Conservation (phyloP, 306 rosid genomes). For the Cucumis cinereus region DNA sequence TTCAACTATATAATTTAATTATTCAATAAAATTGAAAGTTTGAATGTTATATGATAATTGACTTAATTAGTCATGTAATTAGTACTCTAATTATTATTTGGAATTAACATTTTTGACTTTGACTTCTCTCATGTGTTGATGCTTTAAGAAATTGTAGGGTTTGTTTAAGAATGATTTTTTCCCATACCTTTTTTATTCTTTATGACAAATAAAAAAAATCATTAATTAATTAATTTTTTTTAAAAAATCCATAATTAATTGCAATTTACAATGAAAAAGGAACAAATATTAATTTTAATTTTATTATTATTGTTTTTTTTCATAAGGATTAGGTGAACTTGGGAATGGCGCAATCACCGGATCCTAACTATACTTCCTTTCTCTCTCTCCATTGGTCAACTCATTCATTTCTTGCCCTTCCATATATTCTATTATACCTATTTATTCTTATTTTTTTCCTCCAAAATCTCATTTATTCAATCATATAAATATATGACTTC, state of each 20-base stretch:
- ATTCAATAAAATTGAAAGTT: not conserved
- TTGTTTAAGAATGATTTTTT: not conserved
- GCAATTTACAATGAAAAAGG: not conserved
- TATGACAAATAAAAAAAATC: not conserved
- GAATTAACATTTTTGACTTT: not conserved
- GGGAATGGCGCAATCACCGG: conserved; percentile 7
- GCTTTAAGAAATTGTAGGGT: not conserved
- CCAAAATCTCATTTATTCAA: too few relatives aligned
- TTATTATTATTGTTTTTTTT: too few relatives aligned
- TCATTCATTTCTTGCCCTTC: not conserved
- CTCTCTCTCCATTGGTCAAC: not conserved
- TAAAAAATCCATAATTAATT: not conserved
- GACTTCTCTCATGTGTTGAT: not conserved
- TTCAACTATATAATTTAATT: not conserved
- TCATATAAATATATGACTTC: too few relatives aligned
- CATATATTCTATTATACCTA: not conserved
- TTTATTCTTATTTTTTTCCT: not conserved
- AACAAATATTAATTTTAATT: too few relatives aligned
- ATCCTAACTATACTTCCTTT: not conserved
- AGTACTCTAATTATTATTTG: not conserved
- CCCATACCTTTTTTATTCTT: not conserved
- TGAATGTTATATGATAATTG: not conserved
- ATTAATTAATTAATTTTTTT: not conserved
- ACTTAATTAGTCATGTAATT: not conserved
- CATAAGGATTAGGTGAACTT: not conserved